Conservation (phyloP, 768 basidiomycete species). For the Suillus discolor region DNA sequence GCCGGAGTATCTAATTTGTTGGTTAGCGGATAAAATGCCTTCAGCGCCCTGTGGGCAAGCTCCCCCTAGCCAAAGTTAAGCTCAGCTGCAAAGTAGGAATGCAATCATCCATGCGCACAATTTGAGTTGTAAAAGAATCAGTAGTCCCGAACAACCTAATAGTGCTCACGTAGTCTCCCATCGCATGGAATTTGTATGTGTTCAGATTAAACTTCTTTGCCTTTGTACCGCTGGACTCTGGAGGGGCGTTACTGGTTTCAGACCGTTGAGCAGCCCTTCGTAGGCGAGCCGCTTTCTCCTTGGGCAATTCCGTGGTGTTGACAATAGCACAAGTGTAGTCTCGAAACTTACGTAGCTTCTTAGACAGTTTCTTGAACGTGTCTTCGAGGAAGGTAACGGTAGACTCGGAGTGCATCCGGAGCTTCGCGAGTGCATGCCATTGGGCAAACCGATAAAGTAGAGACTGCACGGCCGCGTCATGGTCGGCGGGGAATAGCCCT, state of each 20-base stretch:
- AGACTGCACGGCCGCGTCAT: conserved; percentile 23
- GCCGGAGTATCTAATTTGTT: neutral
- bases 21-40: neutral
- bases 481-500: conserved; percentile 30
- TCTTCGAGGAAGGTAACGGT: conserved; percentile 20
- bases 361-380: conserved; percentile 18
- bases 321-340: conserved; percentile 21
- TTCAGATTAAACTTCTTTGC: conserved; percentile 12
- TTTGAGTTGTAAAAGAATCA: conserved; percentile 39
- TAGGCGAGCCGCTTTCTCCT: conserved; percentile 28
- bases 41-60: neutral
- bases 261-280: conserved; percentile 9
- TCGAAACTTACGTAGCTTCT: conserved; percentile 24
- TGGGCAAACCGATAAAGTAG: conserved; percentile 30
- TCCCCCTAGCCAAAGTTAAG: neutral
- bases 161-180: conserved; percentile 15
- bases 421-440: conserved; percentile 40
- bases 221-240: neutral
- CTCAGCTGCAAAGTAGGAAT: neutral
- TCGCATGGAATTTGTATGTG: conserved; percentile 20
- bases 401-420: conserved; percentile 31
- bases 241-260: neutral
- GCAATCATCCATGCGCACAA: conserved; percentile 19
- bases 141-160: conserved; percentile 31
- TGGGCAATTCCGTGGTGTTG: conserved; percentile 30